A percentile compares a stretch with the other conserved stretches of the same genome.
Conservation (phyloP, 257 asterid species). For the Salvia splendens region DNA sequence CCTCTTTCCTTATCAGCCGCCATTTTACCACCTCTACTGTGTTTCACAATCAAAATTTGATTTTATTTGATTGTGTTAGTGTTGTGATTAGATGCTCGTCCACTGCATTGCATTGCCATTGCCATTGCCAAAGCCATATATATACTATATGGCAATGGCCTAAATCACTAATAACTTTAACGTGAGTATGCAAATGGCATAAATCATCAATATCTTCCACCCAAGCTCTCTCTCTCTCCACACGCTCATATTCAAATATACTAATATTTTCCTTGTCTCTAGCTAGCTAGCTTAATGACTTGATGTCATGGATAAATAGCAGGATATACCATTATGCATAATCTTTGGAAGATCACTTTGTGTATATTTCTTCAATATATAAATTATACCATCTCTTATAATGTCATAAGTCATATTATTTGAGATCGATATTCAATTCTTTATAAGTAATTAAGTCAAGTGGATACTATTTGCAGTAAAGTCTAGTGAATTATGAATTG, state of each 20-base stretch:
- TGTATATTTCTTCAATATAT: background rate
- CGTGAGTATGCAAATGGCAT: constrained; percentile 34
- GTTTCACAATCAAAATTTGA: constrained; percentile 34
- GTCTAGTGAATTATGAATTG: background rate
- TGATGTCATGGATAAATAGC: constrained; percentile 37
- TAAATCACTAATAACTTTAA: constrained; percentile 27
- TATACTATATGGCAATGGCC: too few relatives aligned
- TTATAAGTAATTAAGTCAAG: background rate
- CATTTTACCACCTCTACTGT: constrained; percentile 28
- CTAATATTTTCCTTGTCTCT: constrained; percentile 3
- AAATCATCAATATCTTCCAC: constrained; percentile 32
- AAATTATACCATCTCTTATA: constrained; percentile 10
- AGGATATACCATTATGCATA: constrained; percentile 21
- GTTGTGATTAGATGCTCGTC: constrained; percentile 37
- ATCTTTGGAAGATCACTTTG: constrained; percentile 32
- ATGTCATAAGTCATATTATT: background rate
- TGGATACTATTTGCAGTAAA: background rate
- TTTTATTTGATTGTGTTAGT: constrained; percentile 26
- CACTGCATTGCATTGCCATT: too few relatives aligned
- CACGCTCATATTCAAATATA: background rate
- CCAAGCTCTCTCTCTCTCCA: background rate
- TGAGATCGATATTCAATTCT: background rate
- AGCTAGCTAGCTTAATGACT: constrained; percentile 7
- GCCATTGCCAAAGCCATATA: too few relatives aligned
- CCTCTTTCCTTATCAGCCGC: constrained; percentile 46